Evolutionary conservation across 73 alveolate species (phyloP).

Genomic region (Tetrahymena malaccensis): DNA sequence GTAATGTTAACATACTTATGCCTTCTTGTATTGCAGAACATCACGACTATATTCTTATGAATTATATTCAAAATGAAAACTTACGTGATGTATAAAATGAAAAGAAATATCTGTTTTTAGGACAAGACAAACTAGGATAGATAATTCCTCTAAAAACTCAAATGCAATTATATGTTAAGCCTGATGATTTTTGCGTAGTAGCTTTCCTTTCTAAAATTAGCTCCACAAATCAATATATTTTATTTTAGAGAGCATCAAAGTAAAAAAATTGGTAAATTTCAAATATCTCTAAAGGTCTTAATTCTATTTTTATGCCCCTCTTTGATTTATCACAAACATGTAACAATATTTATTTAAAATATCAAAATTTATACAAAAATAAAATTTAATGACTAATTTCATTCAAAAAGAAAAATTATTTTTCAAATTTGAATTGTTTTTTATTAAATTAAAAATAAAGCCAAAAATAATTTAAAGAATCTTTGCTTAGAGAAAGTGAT

Average conservation of each 20-base stretch:
- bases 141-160: background rate
- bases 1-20: background rate
- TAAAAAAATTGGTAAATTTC: background rate
- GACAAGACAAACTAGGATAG: background rate
- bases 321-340: background rate
- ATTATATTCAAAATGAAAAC: background rate
- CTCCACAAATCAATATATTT: background rate
- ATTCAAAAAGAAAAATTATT: no score
- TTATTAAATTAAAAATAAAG: background rate
- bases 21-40: background rate
- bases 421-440: no score
- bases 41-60: background rate
- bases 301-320: background rate
- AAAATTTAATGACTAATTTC: no score
- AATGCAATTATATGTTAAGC: background rate
- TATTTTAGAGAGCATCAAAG: background rate
- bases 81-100: background rate
- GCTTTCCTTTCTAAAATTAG: background rate
- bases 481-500: background rate
- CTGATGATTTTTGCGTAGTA: background rate
- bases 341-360: background rate
- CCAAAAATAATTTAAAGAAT: background rate
- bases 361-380: no score
- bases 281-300: background rate
- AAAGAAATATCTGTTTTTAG: background rate